Base-by-base conservation (phyloP, 257 asterid genomes). In the Handroanthus guayacan region DNA sequence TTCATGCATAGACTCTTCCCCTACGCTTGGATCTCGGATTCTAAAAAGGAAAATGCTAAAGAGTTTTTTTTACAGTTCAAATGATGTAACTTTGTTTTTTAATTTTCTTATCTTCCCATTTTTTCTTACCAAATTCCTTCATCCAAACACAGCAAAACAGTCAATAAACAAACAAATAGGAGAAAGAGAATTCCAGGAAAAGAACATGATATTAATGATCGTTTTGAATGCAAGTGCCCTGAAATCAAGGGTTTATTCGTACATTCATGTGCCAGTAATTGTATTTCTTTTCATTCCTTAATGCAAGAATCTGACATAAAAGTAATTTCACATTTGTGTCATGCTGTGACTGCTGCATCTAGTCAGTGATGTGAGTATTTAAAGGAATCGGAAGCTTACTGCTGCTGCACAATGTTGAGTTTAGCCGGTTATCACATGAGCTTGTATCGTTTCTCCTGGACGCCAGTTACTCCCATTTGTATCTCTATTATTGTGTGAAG, bases 401-500 rank as follows among this genome's bases (percentile, higher is more conserved):
- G 8, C 17, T 74, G 72, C 25, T 6, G 10, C 31, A 13, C 4
- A 55, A 25, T 67, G 63, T 52, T 7, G 37, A 34, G 65, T 14
- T 48, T 60, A 9, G 54, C 4, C 48, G 36, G 62, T 37, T 34
- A 69, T 84, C 82, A 86, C 99, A 95, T 92, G 78, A 95, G 91
- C 84, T 95, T 95, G 90, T 95, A 95, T 74, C 99, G 83, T 88
- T 95, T 92, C 87, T 95, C 99, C 79, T 89, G 99, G 71, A 95
- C 95, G n/a, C 99, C 99, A 1, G 96, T 89, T 3, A 95, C 99
- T 75, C 99, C 99, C 99, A 95, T 95, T 75, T 95, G 98, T 80
- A 95, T 95, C 88, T 95, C 99, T 79, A 95, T 95, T 66, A 95
- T 95, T 25, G 99, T 95, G 86, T 95, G 98, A 62, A 95, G 97